A percentile compares a stretch with the other conserved stretches of the same genome.
Evolutionary conservation across 495 filamentous ascomycete genomes (phyloP).

Genomic region (Jackrogersella multiformis): DNA sequence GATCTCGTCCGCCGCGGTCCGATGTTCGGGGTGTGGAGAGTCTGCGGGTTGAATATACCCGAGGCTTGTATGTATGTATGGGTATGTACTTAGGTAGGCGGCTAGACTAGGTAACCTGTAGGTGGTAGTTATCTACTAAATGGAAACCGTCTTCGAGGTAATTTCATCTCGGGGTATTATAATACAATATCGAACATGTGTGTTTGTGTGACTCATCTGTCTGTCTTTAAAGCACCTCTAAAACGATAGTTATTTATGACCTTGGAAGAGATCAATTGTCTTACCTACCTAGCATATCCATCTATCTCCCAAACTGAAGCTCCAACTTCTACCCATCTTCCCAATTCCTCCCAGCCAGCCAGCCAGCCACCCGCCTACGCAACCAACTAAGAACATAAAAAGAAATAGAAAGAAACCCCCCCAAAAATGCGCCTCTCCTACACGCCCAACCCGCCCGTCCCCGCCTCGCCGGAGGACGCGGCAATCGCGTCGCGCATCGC

Average conservation of each 20-base stretch:
- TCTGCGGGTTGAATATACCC: slow-evolving; percentile 7
- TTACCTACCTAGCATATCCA: too few relatives aligned
- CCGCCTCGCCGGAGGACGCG: slow-evolving; percentile 57
- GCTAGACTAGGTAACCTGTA: neutral
- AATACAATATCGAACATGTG: too few relatives aligned
- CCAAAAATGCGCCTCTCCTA: slow-evolving; percentile 78
- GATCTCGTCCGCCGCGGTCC: slow-evolving; percentile 27
- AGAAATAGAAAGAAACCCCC: neutral
- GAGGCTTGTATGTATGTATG: neutral
- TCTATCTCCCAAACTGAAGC: too few relatives aligned
- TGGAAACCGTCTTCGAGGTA: too few relatives aligned
- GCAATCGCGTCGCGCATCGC: slow-evolving; percentile 69
- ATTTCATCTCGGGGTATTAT: too few relatives aligned
- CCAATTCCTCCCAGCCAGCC: neutral
- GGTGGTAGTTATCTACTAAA: too few relatives aligned
- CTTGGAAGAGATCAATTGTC: too few relatives aligned
- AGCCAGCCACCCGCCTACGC: too few relatives aligned
- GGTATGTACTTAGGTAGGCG: neutral
- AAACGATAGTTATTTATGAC: too few relatives aligned
- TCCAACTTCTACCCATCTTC: neutral
- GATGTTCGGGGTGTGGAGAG: slow-evolving; percentile 42
- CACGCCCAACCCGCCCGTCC: slow-evolving; percentile 64
- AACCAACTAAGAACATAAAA: too few relatives aligned
- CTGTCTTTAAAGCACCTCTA: too few relatives aligned
- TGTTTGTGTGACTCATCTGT: too few relatives aligned